Percentiles rank a stretch among this genome's conserved stretches.
phyloP scores from a whole-genome alignment of 192 early-diverging fungal genomes.

The Umbelopsis sp. region DNA sequence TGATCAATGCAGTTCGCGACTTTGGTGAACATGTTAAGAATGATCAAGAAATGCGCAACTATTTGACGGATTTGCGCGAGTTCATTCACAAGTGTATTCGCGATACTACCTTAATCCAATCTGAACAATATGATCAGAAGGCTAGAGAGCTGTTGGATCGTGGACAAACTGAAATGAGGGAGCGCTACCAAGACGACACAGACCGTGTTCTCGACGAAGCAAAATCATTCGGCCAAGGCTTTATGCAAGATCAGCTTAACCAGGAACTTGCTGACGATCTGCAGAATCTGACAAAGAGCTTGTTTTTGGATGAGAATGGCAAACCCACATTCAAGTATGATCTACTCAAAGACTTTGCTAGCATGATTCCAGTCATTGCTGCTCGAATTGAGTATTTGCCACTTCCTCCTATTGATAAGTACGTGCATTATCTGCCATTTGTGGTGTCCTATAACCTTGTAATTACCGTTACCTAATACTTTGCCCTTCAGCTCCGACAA shows the following conservation, averaged over 20 bases:
- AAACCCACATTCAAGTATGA: constrained; percentile 54
- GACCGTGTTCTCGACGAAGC: constrained; percentile 38
- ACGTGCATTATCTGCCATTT: no score
- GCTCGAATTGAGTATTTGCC: constrained; percentile 50
- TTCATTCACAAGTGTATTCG: constrained; percentile 39
- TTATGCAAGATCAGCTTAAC: constrained; percentile 42
- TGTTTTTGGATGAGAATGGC: constrained; percentile 53
- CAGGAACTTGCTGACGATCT: constrained; percentile 36
- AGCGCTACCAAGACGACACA: constrained; percentile 33
- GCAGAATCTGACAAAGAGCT: constrained; percentile 35
- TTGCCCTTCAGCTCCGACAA: constrained; percentile 28
- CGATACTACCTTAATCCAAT: constrained; percentile 40
- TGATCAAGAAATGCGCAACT: constrained; percentile 40
- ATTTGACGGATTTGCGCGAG: constrained; percentile 32
- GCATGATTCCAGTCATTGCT: constrained; percentile 45
- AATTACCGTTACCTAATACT: not conserved
- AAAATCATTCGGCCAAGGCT: constrained; percentile 28
- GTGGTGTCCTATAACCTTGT: not conserved
- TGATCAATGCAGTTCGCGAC: constrained; percentile 38
- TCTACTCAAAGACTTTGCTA: constrained; percentile 49
- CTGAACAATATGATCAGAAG: constrained; percentile 27
- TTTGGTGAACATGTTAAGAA: constrained; percentile 33
- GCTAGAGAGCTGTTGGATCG: constrained; percentile 37
- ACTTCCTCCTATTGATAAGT: constrained; percentile 50
- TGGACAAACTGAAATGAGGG: constrained; percentile 34